Evolutionary conservation across 2,329 filamentous ascomycete species (phyloP).

Genomic region (Aspergillus eucalypticola): DNA sequence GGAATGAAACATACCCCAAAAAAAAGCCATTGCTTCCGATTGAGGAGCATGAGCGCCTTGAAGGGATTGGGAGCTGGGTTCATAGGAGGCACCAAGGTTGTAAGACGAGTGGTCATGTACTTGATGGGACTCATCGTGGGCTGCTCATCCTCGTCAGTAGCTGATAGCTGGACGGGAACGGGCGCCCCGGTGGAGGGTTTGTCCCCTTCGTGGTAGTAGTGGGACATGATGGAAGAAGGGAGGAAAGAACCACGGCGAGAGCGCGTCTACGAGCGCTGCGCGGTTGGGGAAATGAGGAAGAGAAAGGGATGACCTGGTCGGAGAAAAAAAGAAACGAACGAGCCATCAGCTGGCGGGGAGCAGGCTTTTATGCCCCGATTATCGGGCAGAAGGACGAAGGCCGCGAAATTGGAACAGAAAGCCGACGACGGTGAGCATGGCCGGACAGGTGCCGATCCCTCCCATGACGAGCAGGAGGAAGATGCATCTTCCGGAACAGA

Average conservation of each 20-base stretch:
- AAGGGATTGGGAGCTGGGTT: conserved; percentile 57
- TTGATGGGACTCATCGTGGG: conserved; percentile 37
- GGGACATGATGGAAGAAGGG: background rate
- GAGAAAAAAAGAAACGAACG: background rate
- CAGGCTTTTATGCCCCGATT: background rate
- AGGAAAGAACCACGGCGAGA: background rate
- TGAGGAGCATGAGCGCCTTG: conserved; percentile 52
- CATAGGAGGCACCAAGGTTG: conserved; percentile 59
- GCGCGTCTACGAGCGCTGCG: background rate
- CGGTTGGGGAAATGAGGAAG: background rate
- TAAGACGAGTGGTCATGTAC: conserved; percentile 56
- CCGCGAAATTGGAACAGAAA: background rate
- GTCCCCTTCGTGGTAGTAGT: background rate
- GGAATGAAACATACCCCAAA: conserved; percentile 43
- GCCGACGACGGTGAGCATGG: background rate
- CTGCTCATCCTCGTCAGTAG: conserved; percentile 11
- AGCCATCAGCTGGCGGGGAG: background rate
- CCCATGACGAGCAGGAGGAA: background rate
- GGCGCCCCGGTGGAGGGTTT: background rate
- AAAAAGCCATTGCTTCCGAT: conserved; percentile 60
- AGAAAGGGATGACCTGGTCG: background rate
- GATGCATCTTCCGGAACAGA: background rate
- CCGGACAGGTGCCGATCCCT: conserved; percentile 5
- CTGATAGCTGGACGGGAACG: background rate
- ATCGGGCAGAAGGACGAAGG: background rate